phyloP scores from a whole-genome alignment of 495 filamentous ascomycete genomes.

The Hyaloscypha bicolor region DNA sequence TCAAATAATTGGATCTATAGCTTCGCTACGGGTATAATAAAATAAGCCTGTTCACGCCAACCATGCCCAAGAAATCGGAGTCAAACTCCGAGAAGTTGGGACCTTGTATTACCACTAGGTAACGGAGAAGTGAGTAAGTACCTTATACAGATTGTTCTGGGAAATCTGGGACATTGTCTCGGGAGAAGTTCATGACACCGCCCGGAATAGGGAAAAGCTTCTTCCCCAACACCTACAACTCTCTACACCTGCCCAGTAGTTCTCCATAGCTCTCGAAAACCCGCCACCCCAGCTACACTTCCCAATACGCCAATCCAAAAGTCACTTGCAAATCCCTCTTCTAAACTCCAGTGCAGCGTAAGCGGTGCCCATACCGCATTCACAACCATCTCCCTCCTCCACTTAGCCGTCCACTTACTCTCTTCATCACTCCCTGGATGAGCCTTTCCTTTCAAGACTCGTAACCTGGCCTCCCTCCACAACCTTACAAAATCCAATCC shows the following conservation, averaged over 20 bases:
- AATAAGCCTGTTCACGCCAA: background rate
- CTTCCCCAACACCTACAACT: too few species aligned
- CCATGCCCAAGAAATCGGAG: too few species aligned
- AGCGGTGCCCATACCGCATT: constrained; percentile 60
- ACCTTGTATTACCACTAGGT: too few species aligned
- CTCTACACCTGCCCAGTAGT: constrained; percentile 22
- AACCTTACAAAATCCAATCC: constrained; percentile 73
- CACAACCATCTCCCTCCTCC: constrained; percentile 47
- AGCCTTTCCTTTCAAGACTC: constrained; percentile 37
- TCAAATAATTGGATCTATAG: background rate
- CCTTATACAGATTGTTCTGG: too few species aligned
- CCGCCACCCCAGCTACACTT: constrained; percentile 63
- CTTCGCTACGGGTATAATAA: background rate
- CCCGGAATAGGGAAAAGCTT: too few species aligned
- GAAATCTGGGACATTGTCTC: too few species aligned
- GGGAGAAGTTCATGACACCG: too few species aligned
- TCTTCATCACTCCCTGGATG: constrained; percentile 33
- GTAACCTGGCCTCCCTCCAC: constrained; percentile 34
- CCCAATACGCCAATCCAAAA: constrained; percentile 64
- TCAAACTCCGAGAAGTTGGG: too few species aligned
- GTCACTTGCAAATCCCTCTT: constrained; percentile 65
- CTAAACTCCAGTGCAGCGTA: constrained; percentile 79
- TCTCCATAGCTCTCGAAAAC: constrained; percentile 68
- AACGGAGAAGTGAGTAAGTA: too few species aligned
- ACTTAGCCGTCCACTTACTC: constrained; percentile 42